These are phyloP conservation scores for Penicillium sp. DNA, from an alignment of 2,329 filamentous ascomycete genomes.

Conservation along the genomic window DNA sequence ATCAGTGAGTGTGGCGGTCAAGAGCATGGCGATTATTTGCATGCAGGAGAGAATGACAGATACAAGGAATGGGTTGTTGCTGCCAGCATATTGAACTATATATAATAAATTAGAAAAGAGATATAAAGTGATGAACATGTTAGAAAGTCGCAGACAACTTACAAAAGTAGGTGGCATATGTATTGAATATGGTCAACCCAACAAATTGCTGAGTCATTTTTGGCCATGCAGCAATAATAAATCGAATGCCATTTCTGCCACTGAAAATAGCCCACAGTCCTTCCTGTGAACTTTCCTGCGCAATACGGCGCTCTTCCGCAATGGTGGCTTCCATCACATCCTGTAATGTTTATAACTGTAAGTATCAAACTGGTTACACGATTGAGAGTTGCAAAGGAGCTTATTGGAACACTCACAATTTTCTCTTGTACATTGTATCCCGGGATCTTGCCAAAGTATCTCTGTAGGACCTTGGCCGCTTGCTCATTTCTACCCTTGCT, in stretches of 20 bases:
- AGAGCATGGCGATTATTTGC: conserved; percentile 40
- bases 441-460: conserved; percentile 26
- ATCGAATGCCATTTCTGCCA: conserved; percentile 35
- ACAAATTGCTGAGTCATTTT: conserved; percentile 41
- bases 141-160: conserved; percentile 14
- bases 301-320: conserved; percentile 26
- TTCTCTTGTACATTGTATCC: conserved; percentile 32
- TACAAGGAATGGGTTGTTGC: conserved; percentile 40
- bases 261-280: conserved; percentile 34
- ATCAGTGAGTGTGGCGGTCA: conserved; percentile 34
- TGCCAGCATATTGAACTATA: conserved; percentile 40
- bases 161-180: conserved; percentile 40
- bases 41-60: conserved; percentile 41
- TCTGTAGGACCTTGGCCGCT: conserved; percentile 19
- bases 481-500: conserved; percentile 45
- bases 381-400: neutral
- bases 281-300: conserved; percentile 25
- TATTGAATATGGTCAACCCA: conserved; percentile 38
- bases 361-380: neutral
- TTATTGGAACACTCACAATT: conserved; percentile 22
- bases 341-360: conserved; percentile 14
- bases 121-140: conserved; percentile 2
- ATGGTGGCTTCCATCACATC: conserved; percentile 35
- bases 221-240: conserved; percentile 38
- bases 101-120: neutral